Percentiles rank a stretch among this genome's conserved stretches.
Evolutionary conservation across 2,329 filamentous ascomycete species (phyloP).

Genomic region (Trichocomaceae sp.): DNA sequence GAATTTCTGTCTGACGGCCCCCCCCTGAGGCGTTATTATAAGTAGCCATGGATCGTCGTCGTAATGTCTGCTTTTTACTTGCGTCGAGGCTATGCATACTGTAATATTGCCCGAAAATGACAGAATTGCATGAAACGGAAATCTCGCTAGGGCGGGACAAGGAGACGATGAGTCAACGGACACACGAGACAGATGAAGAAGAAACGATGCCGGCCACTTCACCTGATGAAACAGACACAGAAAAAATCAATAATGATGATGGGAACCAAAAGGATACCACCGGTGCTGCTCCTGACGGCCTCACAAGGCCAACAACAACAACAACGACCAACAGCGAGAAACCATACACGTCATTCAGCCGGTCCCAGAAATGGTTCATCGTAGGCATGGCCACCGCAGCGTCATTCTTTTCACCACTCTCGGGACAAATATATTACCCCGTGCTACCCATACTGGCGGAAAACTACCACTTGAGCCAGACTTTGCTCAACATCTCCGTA

Average conservation of each 20-base stretch:
- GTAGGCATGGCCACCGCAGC: conserved; percentile 34
- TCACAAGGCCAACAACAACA: conserved; percentile 3
- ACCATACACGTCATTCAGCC: conserved; percentile 25
- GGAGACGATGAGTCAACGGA: background rate
- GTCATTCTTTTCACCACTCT: conserved; percentile 38
- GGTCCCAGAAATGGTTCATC: conserved; percentile 30
- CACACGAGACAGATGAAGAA: background rate
- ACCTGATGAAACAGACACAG: background rate
- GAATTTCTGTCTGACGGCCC: too few relatives aligned
- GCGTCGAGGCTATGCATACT: background rate
- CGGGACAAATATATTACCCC: conserved; percentile 37
- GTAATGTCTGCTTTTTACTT: background rate
- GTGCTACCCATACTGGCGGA: conserved; percentile 23
- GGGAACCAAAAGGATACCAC: background rate
- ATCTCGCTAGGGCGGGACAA: background rate
- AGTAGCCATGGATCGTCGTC: background rate
- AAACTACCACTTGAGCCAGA: conserved; percentile 14
- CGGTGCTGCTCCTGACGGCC: background rate
- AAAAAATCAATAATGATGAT: background rate
- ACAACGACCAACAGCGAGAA: conserved; percentile 1
- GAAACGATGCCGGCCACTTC: background rate
- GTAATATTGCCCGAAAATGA: background rate
- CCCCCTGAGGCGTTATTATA: background rate
- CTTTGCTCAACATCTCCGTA: conserved; percentile 13
- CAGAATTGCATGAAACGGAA: background rate